Evolutionary conservation across 768 basidiomycete genomes (phyloP).

Genomic region (Leccinum obscurum): DNA sequence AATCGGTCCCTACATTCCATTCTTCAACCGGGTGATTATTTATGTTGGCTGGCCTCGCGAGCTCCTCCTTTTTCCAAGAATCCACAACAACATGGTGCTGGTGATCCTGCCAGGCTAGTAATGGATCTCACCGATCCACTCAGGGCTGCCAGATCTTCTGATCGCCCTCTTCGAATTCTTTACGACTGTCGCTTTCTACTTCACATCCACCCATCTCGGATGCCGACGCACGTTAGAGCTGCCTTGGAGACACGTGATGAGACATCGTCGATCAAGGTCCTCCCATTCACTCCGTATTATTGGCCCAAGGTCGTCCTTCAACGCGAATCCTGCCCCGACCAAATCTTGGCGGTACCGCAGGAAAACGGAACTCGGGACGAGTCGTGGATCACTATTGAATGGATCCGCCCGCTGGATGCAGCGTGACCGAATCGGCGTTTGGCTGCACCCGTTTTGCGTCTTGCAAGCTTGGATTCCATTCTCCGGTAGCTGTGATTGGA

Average conservation of each 20-base stretch:
- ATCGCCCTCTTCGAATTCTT: constrained; percentile 39
- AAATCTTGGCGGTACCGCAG: constrained; percentile 22
- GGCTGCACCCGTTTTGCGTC: background rate
- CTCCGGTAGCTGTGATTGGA: too few species aligned
- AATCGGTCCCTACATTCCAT: constrained; percentile 15
- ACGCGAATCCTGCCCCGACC: constrained; percentile 19
- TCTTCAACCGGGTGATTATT: constrained; percentile 22
- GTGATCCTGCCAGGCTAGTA: constrained; percentile 29
- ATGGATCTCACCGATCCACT: constrained; percentile 45
- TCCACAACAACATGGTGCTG: constrained; percentile 27
- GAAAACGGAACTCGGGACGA: constrained; percentile 18
- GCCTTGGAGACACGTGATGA: constrained; percentile 24
- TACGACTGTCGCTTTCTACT: constrained; percentile 70
- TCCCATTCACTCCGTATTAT: constrained; percentile 45
- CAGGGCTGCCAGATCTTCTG: constrained; percentile 15
- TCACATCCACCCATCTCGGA: constrained; percentile 41
- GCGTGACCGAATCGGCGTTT: constrained; percentile 3
- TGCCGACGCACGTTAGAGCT: constrained; percentile 41
- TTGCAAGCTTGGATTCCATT: too few species aligned
- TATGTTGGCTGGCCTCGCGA: constrained; percentile 66
- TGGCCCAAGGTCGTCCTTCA: constrained; percentile 46
- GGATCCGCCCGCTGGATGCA: constrained; percentile 42
- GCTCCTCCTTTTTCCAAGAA: constrained; percentile 45
- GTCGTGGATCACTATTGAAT: constrained; percentile 46
- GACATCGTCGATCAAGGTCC: constrained; percentile 34